Base-by-base conservation (phyloP, 306 rosid species). In the Bauhinia variegata region DNA sequence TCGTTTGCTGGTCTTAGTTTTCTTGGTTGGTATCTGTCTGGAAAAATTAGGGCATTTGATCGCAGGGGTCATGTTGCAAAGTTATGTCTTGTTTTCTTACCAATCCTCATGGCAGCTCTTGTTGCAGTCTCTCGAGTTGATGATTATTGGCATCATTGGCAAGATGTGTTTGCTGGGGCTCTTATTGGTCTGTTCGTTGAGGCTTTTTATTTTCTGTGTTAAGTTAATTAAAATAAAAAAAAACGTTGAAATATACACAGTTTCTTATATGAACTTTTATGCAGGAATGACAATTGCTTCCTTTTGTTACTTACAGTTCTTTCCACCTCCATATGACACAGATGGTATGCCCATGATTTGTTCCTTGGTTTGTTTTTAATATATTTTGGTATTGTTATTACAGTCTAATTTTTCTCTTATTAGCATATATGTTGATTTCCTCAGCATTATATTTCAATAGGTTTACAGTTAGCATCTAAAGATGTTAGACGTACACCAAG, bases 91-190 rank as follows among this genome's bases (percentile, higher is more conserved):
- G 78, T 82, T 67, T 48, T 89, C 72, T 55, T 78, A 47, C 96
- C 98, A 8, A 4, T 92, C 55, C 96, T 92, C 55, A 14, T 78
- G 80, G 96, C 96, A 3, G 83, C 96, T 46, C 65, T 92, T 54
- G 75, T 92, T 64, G 96, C 64, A 36, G 91, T 92, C 54, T 87
- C 98, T 55, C 96, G 96, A 54, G 91, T 92, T 70, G 98, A 92
- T 78, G 96, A 92, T 76, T 92, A 92, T 78, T 87, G 96, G 96
- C 98, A 92, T 86, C 96, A 92, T 67, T 87, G 96, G 98, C 89
- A 86, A 74, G 96, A 92, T 65, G 96, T 89, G 68, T 87, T 87
- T 76, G 84, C 96, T 46, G 96, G 96, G 41, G 87, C 79, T 74
- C 93, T 92, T 63, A 55, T 92, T 62, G 96, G 98, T 92, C 49